Conservation (phyloP, 345 rosid species). For the Lumnitzera littorea region DNA sequence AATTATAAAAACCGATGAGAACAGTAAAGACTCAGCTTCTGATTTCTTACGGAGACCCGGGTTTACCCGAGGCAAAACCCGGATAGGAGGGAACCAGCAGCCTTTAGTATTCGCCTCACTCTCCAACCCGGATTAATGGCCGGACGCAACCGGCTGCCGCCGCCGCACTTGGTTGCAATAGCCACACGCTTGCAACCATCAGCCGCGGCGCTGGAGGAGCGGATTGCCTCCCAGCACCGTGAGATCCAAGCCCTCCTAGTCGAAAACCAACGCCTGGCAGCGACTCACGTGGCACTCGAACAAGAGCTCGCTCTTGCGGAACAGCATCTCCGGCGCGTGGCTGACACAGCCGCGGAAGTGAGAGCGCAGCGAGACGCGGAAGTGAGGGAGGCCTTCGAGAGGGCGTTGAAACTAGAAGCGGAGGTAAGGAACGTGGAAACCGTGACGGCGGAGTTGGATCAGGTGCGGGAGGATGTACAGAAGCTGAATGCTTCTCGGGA, state of each 20-base stretch:
- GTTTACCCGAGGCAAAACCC: too few species aligned
- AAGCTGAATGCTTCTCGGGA: conserved; percentile 29
- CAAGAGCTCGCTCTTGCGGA: conserved; percentile 54
- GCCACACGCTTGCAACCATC: conserved; percentile 4
- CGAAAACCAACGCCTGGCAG: conserved; percentile 58
- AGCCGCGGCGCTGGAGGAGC: conserved; percentile 53
- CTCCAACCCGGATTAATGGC: conserved; percentile 8
- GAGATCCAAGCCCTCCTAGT: conserved; percentile 66
- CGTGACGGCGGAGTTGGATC: conserved; percentile 45
- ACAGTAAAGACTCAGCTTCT: too few species aligned
- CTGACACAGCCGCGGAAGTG: conserved; percentile 34
- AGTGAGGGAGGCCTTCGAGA: conserved; percentile 61
- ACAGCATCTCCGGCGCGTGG: conserved; percentile 43
- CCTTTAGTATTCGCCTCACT: too few species aligned
- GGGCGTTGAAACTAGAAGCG: conserved; percentile 56
- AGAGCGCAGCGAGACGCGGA: conserved; percentile 58
- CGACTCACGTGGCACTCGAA: conserved; percentile 57
- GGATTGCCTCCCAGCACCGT: conserved; percentile 51
- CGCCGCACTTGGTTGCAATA: conserved; percentile 1
- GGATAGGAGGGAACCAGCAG: too few species aligned
- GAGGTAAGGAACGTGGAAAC: conserved; percentile 48
- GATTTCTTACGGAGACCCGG: too few species aligned
- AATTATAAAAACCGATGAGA: too few species aligned
- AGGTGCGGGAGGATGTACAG: conserved; percentile 42
- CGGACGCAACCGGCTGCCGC: conserved; percentile 12